Evolutionary conservation across 768 basidiomycete genomes (phyloP).

Genomic region (Phanerochaete carnosa): DNA sequence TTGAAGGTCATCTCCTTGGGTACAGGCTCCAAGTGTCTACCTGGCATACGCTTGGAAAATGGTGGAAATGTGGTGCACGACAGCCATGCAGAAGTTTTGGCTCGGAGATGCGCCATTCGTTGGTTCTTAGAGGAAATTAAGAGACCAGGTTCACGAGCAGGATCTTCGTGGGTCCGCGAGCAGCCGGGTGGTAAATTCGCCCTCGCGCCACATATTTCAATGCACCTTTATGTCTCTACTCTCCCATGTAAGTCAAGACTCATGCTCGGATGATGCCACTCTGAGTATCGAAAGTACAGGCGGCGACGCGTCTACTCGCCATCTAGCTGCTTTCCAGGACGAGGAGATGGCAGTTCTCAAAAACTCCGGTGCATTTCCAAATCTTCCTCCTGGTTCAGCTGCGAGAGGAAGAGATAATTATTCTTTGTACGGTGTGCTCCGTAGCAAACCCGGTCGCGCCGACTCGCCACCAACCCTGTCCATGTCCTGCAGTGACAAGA

Average conservation of each 20-base stretch:
- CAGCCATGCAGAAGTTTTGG: constrained; percentile 90
- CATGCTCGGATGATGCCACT: background rate
- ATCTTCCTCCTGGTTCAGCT: constrained; percentile 33
- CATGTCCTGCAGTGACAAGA: constrained; percentile 96
- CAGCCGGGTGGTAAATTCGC: constrained; percentile 37
- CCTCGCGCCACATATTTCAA: constrained; percentile 42
- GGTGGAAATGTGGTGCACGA: constrained; percentile 84
- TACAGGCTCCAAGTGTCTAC: constrained; percentile 86
- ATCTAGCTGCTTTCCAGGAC: constrained; percentile 74
- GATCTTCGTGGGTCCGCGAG: constrained; percentile 49
- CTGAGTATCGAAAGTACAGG: constrained; percentile 40
- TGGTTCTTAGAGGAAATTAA: constrained; percentile 78
- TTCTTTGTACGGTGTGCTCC: constrained; percentile 65
- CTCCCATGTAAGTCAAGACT: constrained; percentile 49
- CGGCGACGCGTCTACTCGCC: constrained; percentile 85
- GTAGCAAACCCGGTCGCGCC: constrained; percentile 92
- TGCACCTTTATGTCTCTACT: constrained; percentile 78
- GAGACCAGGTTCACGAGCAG: constrained; percentile 16
- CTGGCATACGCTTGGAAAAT: constrained; percentile 53
- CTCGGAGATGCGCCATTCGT: constrained; percentile 69
- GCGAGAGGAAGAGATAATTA: constrained; percentile 84
- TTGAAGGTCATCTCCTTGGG: constrained; percentile 65
- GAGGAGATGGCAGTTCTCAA: constrained; percentile 69
- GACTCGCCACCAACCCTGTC: constrained; percentile 80
- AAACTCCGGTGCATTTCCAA: constrained; percentile 36